A percentile compares a stretch with the other conserved stretches of the same genome.
These are phyloP conservation scores for Pseudogymnoascus pannorum DNA, from an alignment of 2,329 filamentous ascomycete species.

Conservation along the genomic window DNA sequence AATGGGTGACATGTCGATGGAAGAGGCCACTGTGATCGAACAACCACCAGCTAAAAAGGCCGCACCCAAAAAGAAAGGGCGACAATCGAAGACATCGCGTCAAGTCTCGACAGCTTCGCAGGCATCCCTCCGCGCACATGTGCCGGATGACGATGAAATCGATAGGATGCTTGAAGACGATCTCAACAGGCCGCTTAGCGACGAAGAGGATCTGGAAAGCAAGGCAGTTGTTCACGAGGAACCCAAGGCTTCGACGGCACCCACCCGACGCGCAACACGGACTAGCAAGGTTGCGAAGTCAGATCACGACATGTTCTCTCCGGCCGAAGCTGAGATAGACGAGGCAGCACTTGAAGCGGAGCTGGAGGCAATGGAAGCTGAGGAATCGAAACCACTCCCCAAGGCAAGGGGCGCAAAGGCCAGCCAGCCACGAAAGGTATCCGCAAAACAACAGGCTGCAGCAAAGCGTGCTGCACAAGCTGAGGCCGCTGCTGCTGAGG, in stretches of 20 bases:
- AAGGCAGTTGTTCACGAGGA: conserved; percentile 24
- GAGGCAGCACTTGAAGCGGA: conserved; percentile 26
- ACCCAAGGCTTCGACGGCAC: background rate
- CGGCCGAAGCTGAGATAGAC: conserved; percentile 21
- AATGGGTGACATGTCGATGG: conserved; percentile 18
- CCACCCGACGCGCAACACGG: conserved; percentile 15
- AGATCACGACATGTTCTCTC: conserved; percentile 22
- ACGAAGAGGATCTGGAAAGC: conserved; percentile 41
- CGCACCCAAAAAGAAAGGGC: conserved; percentile 37
- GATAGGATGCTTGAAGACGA: conserved; percentile 60
- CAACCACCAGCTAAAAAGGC: conserved; percentile 50
- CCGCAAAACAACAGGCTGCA: conserved; percentile 25
- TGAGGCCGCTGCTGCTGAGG: conserved; percentile 13
- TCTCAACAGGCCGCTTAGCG: conserved; percentile 48
- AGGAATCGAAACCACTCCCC: conserved; percentile 21
- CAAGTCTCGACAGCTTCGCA: conserved; percentile 46
- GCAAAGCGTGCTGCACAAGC: conserved; percentile 21
- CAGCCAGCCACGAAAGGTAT: conserved; percentile 25
- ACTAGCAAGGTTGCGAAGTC: conserved; percentile 16
- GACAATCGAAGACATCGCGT: conserved; percentile 36
- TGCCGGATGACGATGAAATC: conserved; percentile 57
- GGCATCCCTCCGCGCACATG: conserved; percentile 35
- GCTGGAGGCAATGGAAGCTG: conserved; percentile 24
- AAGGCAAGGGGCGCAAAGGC: conserved; percentile 25
- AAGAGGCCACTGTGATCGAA: conserved; percentile 40